Base-by-base conservation (phyloP, 1,284 basidiomycete species). In the Ustilago xerochloae region DNA sequence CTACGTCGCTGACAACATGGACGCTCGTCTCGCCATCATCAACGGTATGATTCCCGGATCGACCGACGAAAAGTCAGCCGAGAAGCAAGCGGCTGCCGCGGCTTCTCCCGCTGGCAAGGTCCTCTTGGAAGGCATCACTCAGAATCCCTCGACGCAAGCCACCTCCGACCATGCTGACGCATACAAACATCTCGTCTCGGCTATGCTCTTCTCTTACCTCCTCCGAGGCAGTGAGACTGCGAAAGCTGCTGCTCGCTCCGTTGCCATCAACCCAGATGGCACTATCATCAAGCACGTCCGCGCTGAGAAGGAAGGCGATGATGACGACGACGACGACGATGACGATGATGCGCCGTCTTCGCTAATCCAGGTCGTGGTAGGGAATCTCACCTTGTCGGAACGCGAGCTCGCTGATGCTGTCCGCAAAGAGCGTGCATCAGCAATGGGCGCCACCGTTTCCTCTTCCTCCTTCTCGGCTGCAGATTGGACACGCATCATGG, bases 401-500 rank as follows among this genome's bases (percentile, higher is more conserved):
- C 83, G 88, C 32, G 87, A 88, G 72, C 87, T 88, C 60, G 85
- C 86, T 6, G 82, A 84, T 32, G 75, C 81, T 0, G 73, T 80
- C 2, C 75, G 81, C 20, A 63, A 72, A 29, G 82, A 83, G 56
- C 78, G 82, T 22, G 63, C 74, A 15, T 68, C 65, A 0, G 67
- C 72, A 0, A 71, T 69, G 53, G 66, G 66, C 5, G 67, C 63
- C 13, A 50, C 60, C 26, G 41, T 64, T 32, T 60, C 65, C n/a
- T 51, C 63, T 9, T 52, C 53, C 4, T 55, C 63, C 20, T 66
- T 49, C 41, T 75, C 66, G 6, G 77, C 80, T 6, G 72, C 76
- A 7, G 79, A 79, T 61, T 98, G 94, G 94, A 93, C 94, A 71
- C 88, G 93, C 63, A 87, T 97, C 62, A 90, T 94, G 81, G 90